Base-by-base conservation (phyloP, 257 asterid species). In the Handroanthus guayacan region DNA sequence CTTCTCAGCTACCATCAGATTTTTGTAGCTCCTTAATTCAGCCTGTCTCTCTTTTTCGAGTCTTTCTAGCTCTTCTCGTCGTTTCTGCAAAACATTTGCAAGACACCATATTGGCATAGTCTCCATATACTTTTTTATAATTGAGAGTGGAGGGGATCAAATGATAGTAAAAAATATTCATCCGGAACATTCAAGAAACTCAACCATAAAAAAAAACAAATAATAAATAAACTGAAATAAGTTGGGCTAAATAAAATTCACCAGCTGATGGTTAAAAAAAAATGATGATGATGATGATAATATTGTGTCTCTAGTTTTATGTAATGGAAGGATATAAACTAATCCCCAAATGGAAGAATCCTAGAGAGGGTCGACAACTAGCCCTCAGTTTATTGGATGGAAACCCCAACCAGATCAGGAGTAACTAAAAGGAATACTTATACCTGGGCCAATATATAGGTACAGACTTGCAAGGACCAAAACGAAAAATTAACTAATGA, bases 1-100 rank as follows among this genome's bases (percentile, higher is more conserved):
- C 85, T 92, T 95, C 75, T 95, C 97, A 18, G 97, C 92, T 51
- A 95, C 97, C 99, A 95, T 95, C 89, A 92, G 80, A 77, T 95
- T 91, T 75, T 92, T 92, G 92, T 95, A 95, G 94, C 99, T 95
- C 83, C 99, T 87, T 72, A 85, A n/a, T 69, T 92, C 98, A 4
- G 96, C 79, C 63, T 91, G 97, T 80, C 88, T 90, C 83, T 94
- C 98, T 69, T 90, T 94, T 50, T 95, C 98, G 14, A 95, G 91
- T 87, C 85, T 91, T 0, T 88, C 98, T 75, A 92, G 73, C 25
- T 95, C 98, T 77, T 95, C 99, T 12, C 90, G 89, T 37, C 96
- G 94, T 86, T 91, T 95, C 99, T 95, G 85, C 45, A 67, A 63
- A 50, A 51, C 63, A 66, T 10, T 17, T 31, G 57, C 4, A 48